phyloP scores from a whole-genome alignment of 164 flowering plant genomes.

The Stephania yunnanensis region DNA sequence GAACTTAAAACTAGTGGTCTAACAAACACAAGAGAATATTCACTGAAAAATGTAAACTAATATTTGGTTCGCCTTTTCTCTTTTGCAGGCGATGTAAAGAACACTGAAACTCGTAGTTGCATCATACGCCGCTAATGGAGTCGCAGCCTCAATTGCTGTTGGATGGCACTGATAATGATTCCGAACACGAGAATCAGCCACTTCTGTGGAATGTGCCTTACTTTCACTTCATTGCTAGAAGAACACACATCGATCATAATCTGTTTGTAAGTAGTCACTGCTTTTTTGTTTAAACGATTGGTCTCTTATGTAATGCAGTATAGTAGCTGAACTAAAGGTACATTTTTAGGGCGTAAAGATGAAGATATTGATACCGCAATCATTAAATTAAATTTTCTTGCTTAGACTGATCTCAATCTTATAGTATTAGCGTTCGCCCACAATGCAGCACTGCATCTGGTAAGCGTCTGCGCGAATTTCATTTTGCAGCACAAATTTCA shows the following conservation, averaged over 20 bases:
- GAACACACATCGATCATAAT: conserved; percentile 15
- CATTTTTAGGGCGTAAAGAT: background rate
- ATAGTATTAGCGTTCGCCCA: background rate
- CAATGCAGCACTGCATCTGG: background rate
- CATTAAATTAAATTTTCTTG: background rate
- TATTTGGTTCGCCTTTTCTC: background rate
- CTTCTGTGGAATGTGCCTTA: conserved; percentile 29
- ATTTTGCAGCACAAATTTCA: background rate
- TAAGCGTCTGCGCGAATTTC: background rate
- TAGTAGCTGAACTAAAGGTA: background rate
- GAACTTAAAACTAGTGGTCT: background rate
- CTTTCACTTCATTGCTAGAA: conserved; percentile 21
- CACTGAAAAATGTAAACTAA: background rate
- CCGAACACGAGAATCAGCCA: conserved; percentile 21
- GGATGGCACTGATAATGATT: background rate
- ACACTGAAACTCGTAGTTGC: background rate
- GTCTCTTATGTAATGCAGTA: background rate
- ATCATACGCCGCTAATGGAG: background rate
- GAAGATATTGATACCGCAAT: background rate
- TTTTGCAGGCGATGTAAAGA: conserved; percentile 2
- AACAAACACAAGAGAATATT: background rate
- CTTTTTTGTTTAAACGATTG: background rate
- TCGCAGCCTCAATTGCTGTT: background rate
- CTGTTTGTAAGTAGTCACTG: conserved; percentile 17
- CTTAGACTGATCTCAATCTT: background rate